Percentiles rank a stretch among this genome's conserved stretches.
phyloP scores from a whole-genome alignment of 2,329 filamentous ascomycete species.

The Sarocladium kiliense region DNA sequence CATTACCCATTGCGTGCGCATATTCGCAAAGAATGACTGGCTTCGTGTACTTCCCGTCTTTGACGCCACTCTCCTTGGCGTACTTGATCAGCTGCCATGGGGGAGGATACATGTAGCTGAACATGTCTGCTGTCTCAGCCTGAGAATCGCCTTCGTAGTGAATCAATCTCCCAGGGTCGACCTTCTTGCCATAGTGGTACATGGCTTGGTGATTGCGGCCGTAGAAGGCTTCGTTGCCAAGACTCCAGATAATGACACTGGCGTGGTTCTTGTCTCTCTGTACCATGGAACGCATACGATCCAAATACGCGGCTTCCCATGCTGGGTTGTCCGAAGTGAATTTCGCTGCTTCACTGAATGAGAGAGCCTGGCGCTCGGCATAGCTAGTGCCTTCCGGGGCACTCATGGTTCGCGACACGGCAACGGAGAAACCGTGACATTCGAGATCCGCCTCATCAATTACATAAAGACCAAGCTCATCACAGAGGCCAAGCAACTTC shows the following conservation, averaged over 20 bases:
- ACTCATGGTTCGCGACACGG: slow-evolving; percentile 29
- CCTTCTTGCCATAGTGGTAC: slow-evolving; percentile 54
- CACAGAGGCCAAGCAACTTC: slow-evolving; percentile 52
- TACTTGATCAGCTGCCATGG: slow-evolving; percentile 39
- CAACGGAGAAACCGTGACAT: slow-evolving; percentile 47
- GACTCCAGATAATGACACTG: slow-evolving; percentile 65
- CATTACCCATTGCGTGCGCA: slow-evolving; percentile 67
- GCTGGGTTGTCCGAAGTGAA: slow-evolving; percentile 57
- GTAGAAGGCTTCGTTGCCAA: slow-evolving; percentile 71
- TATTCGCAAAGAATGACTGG: slow-evolving; percentile 57
- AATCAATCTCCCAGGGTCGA: slow-evolving; percentile 49
- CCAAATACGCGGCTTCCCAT: slow-evolving; percentile 62
- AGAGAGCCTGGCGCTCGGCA: not conserved
- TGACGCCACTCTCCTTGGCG: slow-evolving; percentile 17
- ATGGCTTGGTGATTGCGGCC: slow-evolving; percentile 64
- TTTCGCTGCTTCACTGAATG: slow-evolving; percentile 19
- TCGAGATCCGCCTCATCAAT: slow-evolving; percentile 47
- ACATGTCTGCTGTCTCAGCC: slow-evolving; percentile 59
- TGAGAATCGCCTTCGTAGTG: slow-evolving; percentile 63
- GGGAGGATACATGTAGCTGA: slow-evolving; percentile 61
- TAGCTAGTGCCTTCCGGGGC: not conserved
- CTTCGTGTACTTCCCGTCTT: slow-evolving; percentile 37
- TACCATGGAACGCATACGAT: slow-evolving; percentile 60
- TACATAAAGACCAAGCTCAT: slow-evolving; percentile 62
- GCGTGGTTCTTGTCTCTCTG: slow-evolving; percentile 67